Evolutionary conservation across 1,139 yeast species (phyloP), one percentile per base, ranked within the genome.

Genomic region (Blastobotrys elegans): DNA sequence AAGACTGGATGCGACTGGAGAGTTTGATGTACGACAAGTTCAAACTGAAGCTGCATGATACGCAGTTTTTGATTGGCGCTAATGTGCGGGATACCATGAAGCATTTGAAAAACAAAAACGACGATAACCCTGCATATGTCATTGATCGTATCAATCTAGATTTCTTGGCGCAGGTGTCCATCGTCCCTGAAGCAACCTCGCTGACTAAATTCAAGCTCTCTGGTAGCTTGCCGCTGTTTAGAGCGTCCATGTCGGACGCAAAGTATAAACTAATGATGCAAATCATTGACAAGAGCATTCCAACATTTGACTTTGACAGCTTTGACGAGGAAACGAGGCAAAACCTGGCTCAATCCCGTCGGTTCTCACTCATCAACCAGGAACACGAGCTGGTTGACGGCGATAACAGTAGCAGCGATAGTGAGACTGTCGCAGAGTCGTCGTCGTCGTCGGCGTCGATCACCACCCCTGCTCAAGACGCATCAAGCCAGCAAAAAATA

Each of bases 1-100:
- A 76, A 1, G 96, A 89, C 61, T 84, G 92, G 82, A 69, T 72
- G 31, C 76, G 77, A 40, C 70, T 92, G 53, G 86, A 82, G 54
- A 76, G 83, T 13, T 73, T 88, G 58, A 85, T 92, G 94, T 94
- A 88, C 65, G 98, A 94, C 66, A 82, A 84, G 60, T 92, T 87
- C 66, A 77, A 79, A 46, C 71, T 94, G 37, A 78, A 76, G 50
- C 72, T 92, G 16, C 84, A 86, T 52, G 95, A 92, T 62, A 90
- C 97, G 0, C 97, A 90, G 60, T 77, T 94, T 40, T 71, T 90
- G 46, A 83, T 92, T 39, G 98, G 97, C 0, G 83, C 95, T 0
- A 79, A 80, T 55, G 82, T 89, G 47, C 79, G 82, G 54, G 77
- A 84, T 0, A 84, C 96, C 0, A 80, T 89, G 72, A 72, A 71